These are phyloP conservation scores for Toxicodendron radicans DNA, from an alignment of 345 rosid genomes.

Conservation along the genomic window DNA sequence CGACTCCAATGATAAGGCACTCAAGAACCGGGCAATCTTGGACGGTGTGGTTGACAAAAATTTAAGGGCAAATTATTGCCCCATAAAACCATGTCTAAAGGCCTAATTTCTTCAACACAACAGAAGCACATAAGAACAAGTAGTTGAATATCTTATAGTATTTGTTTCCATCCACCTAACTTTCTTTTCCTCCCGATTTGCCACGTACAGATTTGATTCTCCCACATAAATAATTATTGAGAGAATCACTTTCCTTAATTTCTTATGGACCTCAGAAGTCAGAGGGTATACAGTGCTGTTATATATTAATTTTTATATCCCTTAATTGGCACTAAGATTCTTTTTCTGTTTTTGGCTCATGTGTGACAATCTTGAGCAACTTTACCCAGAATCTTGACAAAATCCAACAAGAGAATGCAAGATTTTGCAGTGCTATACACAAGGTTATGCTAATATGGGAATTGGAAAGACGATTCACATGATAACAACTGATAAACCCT, in stretches of 20 bases:
- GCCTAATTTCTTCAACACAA: neutral
- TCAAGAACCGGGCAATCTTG: neutral
- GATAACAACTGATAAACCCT: neutral
- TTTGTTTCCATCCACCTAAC: neutral
- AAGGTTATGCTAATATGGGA: neutral
- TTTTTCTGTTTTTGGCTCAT: neutral
- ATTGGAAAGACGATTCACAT: neutral
- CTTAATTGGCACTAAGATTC: too few relatives aligned
- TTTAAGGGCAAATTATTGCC: neutral
- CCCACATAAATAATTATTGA: neutral
- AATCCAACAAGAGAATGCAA: neutral
- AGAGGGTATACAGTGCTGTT: neutral
- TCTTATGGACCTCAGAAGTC: neutral
- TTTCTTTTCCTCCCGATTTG: neutral
- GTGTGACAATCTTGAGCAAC: neutral
- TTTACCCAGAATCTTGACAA: neutral
- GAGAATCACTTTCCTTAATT: neutral
- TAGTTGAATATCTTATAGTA: neutral
- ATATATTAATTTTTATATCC: neutral
- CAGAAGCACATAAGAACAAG: neutral
- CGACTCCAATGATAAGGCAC: neutral
- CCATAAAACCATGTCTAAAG: constrained; percentile 4
- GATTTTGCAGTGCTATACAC: neutral
- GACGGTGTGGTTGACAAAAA: neutral
- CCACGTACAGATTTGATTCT: constrained; percentile 5